Evolutionary conservation across 345 rosid genomes (phyloP), one percentile per base, ranked within the genome.

Genomic region (Murraya paniculata): DNA sequence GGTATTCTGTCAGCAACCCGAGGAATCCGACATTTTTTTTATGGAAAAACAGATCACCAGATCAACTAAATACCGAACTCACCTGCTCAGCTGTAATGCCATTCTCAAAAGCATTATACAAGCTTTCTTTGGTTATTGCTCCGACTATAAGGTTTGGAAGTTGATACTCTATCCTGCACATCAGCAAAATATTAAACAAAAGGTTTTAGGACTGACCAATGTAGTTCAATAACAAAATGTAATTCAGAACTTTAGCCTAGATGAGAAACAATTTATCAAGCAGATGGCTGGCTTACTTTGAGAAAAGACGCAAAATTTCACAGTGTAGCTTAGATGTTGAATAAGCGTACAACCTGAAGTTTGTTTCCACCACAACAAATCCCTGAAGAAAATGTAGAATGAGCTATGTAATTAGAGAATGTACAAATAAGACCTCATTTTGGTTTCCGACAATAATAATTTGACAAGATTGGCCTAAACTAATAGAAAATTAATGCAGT

Each of bases 61-160:
- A 81, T 35, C 68, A 79, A 80, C 75, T 18, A 50, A 64, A 77
- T 65, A 70, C 30, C 16, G 48, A 60, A 28, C 79, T 62, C 74
- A 89, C 99, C 91, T 96, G 99, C 10, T 94, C 99, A 55, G 91
- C 83, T 7, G 94, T 85, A 81, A 96, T 96, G 79, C 98, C 99
- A 87, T 96, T 92, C 76, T 92, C 94, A 84, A 92, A 96, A 72
- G 98, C 99, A 80, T 53, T 84, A 79, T 90, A 91, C 90, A 93
- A 86, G 76, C 95, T 94, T 82, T 95, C 98, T 84, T 92, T 92
- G 69, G 99, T 92, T 74, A 95, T 91, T 80, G 97, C 97, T 58
- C 87, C 88, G 61, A 94, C 97, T 57, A 93, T 89, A 62, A 95
- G 99, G 83, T 95, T 95, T 57, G 99, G 99, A 70, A 93, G 97